These are phyloP conservation scores for Jatropha podagrica DNA, from an alignment of 441 rosid species.

Conservation along the genomic window DNA sequence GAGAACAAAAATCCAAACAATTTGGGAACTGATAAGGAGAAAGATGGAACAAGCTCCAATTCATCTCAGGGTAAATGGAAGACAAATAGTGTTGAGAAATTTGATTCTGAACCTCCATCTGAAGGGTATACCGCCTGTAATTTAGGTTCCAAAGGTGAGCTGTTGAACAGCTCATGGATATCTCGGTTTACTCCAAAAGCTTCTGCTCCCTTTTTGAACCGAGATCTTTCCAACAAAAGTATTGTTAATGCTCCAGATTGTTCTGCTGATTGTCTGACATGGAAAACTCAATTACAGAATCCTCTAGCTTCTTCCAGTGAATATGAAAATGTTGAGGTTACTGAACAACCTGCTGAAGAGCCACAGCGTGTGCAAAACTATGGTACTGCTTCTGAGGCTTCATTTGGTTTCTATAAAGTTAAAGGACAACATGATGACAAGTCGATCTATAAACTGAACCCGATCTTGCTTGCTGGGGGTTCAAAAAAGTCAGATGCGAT, in stretches of 20 bases:
- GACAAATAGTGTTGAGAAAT: conserved; percentile 28
- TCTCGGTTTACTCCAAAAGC: conserved; percentile 62
- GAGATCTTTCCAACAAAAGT: conserved; percentile 19
- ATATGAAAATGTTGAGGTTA: conserved; percentile 19
- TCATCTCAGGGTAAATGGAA: conserved; percentile 44
- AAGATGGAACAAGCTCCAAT: conserved; percentile 39
- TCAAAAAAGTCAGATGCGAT: conserved; percentile 55
- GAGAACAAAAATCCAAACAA: conserved; percentile 33
- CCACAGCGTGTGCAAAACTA: conserved; percentile 18
- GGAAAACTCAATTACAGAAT: conserved; percentile 25
- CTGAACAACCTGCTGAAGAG: conserved; percentile 26
- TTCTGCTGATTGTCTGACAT: conserved; percentile 29
- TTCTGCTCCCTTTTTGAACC: conserved; percentile 27
- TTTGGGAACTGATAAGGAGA: conserved; percentile 29
- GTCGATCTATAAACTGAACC: conserved; percentile 25
- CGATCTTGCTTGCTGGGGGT: conserved; percentile 37
- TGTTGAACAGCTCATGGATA: conserved; percentile 67
- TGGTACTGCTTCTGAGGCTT: conserved; percentile 30
- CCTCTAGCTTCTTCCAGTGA: conserved; percentile 21
- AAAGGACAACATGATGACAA: conserved; percentile 35
- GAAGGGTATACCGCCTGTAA: conserved; percentile 36
- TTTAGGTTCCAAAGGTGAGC: conserved; percentile 41
- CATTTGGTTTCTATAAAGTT: conserved; percentile 29
- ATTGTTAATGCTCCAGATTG: conserved; percentile 26
- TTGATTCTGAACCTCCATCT: conserved; percentile 32